These are phyloP conservation scores for Fagus crenata DNA, from an alignment of 306 rosid genomes.

Conservation along the genomic window DNA sequence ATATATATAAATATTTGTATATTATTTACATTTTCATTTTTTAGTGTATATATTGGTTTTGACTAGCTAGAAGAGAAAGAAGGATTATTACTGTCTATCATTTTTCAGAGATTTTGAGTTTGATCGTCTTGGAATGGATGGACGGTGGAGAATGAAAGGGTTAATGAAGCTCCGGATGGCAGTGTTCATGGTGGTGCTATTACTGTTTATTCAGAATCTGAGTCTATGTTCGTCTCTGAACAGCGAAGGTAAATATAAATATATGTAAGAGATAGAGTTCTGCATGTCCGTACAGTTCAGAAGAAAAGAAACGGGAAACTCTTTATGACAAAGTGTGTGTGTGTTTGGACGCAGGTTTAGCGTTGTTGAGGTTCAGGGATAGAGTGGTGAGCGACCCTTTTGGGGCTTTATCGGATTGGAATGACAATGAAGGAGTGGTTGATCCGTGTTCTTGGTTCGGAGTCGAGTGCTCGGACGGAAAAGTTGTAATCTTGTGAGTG, in stretches of 20 bases:
- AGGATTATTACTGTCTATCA: not conserved
- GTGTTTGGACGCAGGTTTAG: slow-evolving; percentile 59
- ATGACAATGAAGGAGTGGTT: slow-evolving; percentile 27
- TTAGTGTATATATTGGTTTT: not conserved
- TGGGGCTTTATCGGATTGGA: slow-evolving; percentile 61
- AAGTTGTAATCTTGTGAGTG: slow-evolving; percentile 68
- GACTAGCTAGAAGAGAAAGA: not conserved
- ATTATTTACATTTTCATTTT: not conserved
- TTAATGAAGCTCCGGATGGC: slow-evolving; percentile 27
- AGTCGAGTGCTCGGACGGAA: slow-evolving; percentile 61
- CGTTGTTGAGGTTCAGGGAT: slow-evolving; percentile 54
- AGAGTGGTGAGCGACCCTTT: slow-evolving; percentile 50
- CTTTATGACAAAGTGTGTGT: not conserved
- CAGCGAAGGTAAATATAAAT: slow-evolving; percentile 38
- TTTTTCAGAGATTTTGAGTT: slow-evolving; percentile 6
- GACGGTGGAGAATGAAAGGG: slow-evolving; percentile 41
- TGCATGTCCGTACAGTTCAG: slow-evolving; percentile 9
- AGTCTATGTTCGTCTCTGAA: slow-evolving; percentile 45
- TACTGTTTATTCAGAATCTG: slow-evolving; percentile 27
- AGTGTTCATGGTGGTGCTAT: slow-evolving; percentile 23
- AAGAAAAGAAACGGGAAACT: not conserved
- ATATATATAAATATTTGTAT: not conserved
- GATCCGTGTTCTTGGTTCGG: slow-evolving; percentile 75
- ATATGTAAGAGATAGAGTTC: not conserved
- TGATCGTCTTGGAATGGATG: slow-evolving; percentile 35